Percentiles rank a stretch among this genome's conserved stretches.
Conservation (phyloP, 1,139 yeast genomes). For the Candida tetrigidarum region DNA sequence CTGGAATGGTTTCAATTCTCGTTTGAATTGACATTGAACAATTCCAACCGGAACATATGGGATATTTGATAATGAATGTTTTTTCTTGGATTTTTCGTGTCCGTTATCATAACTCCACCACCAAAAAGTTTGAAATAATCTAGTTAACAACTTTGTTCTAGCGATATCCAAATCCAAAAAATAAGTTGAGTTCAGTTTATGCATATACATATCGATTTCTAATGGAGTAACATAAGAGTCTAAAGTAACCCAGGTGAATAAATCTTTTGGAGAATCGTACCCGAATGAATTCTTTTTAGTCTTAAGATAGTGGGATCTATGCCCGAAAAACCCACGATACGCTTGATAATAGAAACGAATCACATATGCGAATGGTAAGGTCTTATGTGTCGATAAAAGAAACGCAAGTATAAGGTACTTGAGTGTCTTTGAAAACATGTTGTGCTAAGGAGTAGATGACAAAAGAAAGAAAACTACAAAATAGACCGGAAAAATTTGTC, state of each 20-base stretch:
- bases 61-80: slow-evolving; percentile 29
- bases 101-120: slow-evolving; percentile 45
- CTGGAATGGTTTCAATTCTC: slow-evolving; percentile 73
- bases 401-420: slow-evolving; percentile 17
- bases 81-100: slow-evolving; percentile 32
- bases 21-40: slow-evolving; percentile 67
- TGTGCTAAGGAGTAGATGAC: not conserved
- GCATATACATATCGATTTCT: slow-evolving; percentile 86
- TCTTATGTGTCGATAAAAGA: slow-evolving; percentile 48
- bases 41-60: slow-evolving; percentile 84
- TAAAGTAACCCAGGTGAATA: slow-evolving; percentile 51
- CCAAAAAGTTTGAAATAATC: slow-evolving; percentile 57
- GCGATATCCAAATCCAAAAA: slow-evolving; percentile 84
- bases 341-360: slow-evolving; percentile 61
- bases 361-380: slow-evolving; percentile 71
- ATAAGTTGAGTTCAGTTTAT: slow-evolving; percentile 87
- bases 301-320: slow-evolving; percentile 27
- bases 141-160: slow-evolving; percentile 64
- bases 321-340: slow-evolving; percentile 41
- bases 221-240: slow-evolving; percentile 69
- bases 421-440: slow-evolving; percentile 14
- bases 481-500: too few species aligned
- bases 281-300: slow-evolving; percentile 42
- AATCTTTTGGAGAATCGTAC: slow-evolving; percentile 26
- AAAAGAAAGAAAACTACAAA: not conserved